phyloP scores from a whole-genome alignment of 768 basidiomycete species.

The Lactarius sp. region DNA sequence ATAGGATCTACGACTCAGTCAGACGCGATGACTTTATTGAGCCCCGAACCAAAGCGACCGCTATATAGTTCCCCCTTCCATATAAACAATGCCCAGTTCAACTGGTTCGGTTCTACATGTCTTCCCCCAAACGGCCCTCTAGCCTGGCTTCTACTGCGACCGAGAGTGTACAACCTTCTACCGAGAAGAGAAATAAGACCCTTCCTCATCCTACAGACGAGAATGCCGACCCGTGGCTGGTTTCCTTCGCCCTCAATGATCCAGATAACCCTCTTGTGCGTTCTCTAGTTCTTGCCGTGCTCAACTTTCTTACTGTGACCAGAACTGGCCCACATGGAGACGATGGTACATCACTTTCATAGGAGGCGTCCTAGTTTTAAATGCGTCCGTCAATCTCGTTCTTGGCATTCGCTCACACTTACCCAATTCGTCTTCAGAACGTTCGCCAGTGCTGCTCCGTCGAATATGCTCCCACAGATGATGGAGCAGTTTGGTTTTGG shows the following conservation, averaged over 20 bases:
- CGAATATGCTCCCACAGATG: constrained; percentile 44
- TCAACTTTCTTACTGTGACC: neutral
- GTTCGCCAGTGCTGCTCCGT: constrained; percentile 57
- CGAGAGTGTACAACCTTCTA: neutral
- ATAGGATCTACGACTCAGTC: neutral
- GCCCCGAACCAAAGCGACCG: neutral
- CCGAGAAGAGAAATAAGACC: neutral
- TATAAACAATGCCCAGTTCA: neutral
- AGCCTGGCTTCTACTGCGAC: constrained; percentile 16
- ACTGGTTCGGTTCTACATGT: constrained; percentile 7
- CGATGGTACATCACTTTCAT: constrained; percentile 51
- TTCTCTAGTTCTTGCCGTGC: constrained; percentile 11
- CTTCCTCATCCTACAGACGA: neutral
- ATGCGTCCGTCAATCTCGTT: constrained; percentile 39
- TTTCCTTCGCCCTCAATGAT: constrained; percentile 19
- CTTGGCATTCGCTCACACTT: neutral
- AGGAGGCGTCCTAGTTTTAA: constrained; percentile 48
- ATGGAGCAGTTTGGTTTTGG: constrained; percentile 46
- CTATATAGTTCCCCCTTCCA: neutral
- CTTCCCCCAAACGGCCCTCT: neutral
- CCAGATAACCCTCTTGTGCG: constrained; percentile 17
- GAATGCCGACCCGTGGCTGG: constrained; percentile 20
- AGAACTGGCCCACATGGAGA: constrained; percentile 47
- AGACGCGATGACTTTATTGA: constrained; percentile 11
- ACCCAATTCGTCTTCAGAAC: constrained; percentile 38